Conservation (phyloP, 306 rosid species). For the Cotoneaster glaucophyllus region DNA sequence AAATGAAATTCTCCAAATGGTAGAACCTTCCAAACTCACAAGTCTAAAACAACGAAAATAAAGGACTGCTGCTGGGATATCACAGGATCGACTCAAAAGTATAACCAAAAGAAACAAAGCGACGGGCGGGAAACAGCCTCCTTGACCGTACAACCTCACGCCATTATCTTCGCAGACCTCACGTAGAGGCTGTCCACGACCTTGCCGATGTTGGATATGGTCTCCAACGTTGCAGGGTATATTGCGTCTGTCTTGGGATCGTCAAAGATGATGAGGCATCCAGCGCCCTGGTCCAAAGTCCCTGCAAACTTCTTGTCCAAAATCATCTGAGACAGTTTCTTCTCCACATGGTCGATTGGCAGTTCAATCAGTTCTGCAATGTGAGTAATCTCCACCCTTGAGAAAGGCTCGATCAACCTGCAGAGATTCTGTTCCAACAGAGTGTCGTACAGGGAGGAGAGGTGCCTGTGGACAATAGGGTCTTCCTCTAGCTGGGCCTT, state of each 20-base stretch:
- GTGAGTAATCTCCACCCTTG: conserved; percentile 87
- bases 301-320: conserved; percentile 57
- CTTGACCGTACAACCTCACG: conserved; percentile 26
- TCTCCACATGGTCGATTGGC: conserved; percentile 47
- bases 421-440: conserved; percentile 90
- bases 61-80: conserved; percentile 2
- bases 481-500: conserved; percentile 91
- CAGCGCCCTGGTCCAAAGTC: conserved; percentile 93
- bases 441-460: conserved; percentile 78
- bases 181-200: conserved; percentile 89
- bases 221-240: conserved; percentile 63
- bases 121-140: not conserved
- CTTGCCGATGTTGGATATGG: conserved; percentile 80
- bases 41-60: not conserved
- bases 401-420: conserved; percentile 90
- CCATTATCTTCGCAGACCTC: conserved; percentile 95
- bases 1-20: conserved; percentile 3
- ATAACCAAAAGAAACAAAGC: not conserved
- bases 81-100: not conserved
- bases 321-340: conserved; percentile 45
- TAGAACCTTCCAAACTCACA: not conserved
- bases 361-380: conserved; percentile 85
- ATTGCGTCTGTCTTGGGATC: conserved; percentile 44
- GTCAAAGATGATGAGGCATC: conserved; percentile 41
- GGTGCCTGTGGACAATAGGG: conserved; percentile 93